phyloP scores from a whole-genome alignment of 345 rosid genomes.

The Erysimum cheiranthoides region DNA sequence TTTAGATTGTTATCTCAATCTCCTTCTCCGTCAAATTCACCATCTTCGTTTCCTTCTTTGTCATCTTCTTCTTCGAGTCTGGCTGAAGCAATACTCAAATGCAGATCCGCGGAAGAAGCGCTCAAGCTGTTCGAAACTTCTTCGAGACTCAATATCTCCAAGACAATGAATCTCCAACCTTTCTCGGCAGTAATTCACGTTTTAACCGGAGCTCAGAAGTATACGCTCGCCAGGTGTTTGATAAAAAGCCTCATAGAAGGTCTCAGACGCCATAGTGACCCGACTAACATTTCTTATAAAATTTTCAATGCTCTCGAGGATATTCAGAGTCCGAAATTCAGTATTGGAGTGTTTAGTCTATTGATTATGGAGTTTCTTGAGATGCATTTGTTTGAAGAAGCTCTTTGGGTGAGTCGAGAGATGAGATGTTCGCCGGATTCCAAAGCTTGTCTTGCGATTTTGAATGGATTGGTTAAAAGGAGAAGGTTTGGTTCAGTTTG shows the following conservation, averaged over 20 bases:
- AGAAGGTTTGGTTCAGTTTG: slow-evolving; percentile 55
- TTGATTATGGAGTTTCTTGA: slow-evolving; percentile 60
- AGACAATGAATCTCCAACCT: slow-evolving; percentile 41
- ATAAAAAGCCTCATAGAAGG: slow-evolving; percentile 60
- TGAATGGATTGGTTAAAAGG: slow-evolving; percentile 59
- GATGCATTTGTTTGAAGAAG: slow-evolving; percentile 64
- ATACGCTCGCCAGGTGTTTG: slow-evolving; percentile 64
- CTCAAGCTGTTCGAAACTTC: slow-evolving; percentile 48
- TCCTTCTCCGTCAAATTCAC: slow-evolving; percentile 19
- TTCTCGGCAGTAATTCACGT: slow-evolving; percentile 49
- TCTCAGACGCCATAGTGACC: slow-evolving; percentile 47
- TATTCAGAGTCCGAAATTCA: slow-evolving; percentile 42
- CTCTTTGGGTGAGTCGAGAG: slow-evolving; percentile 61
- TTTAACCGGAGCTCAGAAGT: slow-evolving; percentile 46
- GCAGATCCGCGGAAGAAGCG: slow-evolving; percentile 54
- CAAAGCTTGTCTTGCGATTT: slow-evolving; percentile 59
- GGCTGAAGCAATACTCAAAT: slow-evolving; percentile 49
- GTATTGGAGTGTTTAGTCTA: slow-evolving; percentile 56
- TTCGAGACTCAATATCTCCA: slow-evolving; percentile 36
- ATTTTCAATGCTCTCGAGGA: slow-evolving; percentile 54
- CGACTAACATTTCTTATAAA: slow-evolving; percentile 37
- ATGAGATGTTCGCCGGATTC: slow-evolving; percentile 49
- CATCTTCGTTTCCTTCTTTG: slow-evolving; percentile 19
- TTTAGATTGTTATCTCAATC: slow-evolving; percentile 38
- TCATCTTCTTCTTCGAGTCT: slow-evolving; percentile 44